Percentiles rank a stretch among this genome's conserved stretches.
Evolutionary conservation across 1,139 yeast genomes (phyloP).

Genomic region (Yamadazyma diospyri): DNA sequence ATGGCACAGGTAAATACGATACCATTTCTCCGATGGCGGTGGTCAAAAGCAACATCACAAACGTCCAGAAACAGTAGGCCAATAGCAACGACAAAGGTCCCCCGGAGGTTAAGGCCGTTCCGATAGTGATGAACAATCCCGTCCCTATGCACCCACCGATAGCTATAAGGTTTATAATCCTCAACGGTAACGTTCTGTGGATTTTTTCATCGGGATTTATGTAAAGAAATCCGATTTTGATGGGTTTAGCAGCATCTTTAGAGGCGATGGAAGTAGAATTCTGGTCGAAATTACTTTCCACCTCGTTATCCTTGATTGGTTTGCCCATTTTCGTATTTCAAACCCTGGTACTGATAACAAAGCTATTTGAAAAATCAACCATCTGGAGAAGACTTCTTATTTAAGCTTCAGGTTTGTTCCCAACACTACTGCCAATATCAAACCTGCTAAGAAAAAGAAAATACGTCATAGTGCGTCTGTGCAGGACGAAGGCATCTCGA

Average conservation of each 20-base stretch:
- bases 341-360: background rate
- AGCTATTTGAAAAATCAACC: no score
- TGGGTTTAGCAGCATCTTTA: conserved; percentile 1
- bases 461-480: background rate
- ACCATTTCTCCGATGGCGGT: conserved; percentile 83
- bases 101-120: conserved; percentile 38
- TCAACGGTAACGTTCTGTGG: conserved; percentile 15
- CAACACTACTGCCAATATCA: no score
- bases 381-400: conserved; percentile 1
- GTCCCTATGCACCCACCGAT: conserved; percentile 37
- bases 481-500: background rate
- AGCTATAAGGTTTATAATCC: conserved; percentile 34
- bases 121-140: conserved; percentile 32
- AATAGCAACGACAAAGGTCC: conserved; percentile 48
- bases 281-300: conserved; percentile 4
- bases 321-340: background rate
- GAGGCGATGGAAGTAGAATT: conserved; percentile 5
- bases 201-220: conserved; percentile 10
- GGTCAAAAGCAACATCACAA: conserved; percentile 57
- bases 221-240: conserved; percentile 7
- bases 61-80: conserved; percentile 42
- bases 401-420: no score
- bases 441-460: conserved; percentile 1
- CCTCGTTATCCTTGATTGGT: background rate
- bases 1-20: conserved; percentile 67